These are phyloP conservation scores for Emericellopsis terricola DNA, from an alignment of 495 filamentous ascomycete genomes.

Conservation along the genomic window DNA sequence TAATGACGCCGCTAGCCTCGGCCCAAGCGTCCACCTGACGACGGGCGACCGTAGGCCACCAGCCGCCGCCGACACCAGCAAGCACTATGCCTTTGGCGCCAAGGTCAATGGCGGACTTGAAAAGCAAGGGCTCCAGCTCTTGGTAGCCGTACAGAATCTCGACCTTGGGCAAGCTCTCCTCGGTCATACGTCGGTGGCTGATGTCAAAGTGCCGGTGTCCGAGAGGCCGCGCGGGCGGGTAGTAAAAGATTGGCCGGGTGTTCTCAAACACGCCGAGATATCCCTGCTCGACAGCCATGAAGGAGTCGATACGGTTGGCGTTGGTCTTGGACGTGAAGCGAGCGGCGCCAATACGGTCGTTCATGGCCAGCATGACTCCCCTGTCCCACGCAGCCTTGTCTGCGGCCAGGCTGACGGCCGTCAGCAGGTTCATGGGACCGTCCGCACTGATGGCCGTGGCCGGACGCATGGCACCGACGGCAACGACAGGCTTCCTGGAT, in stretches of 20 bases:
- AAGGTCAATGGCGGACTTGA: slow-evolving; percentile 17
- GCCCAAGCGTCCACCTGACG: not conserved
- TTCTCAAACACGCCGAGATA: slow-evolving; percentile 27
- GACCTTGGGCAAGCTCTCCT: slow-evolving; percentile 20
- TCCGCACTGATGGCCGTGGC: slow-evolving; percentile 31
- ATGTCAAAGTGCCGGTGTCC: slow-evolving; percentile 21
- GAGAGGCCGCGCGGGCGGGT: slow-evolving; percentile 15
- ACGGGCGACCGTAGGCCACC: slow-evolving; percentile 6
- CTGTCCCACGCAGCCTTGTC: slow-evolving; percentile 14
- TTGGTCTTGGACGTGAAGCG: slow-evolving; percentile 33
- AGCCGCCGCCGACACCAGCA: slow-evolving; percentile 16
- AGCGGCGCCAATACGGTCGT: slow-evolving; percentile 29
- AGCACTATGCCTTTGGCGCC: slow-evolving; percentile 27
- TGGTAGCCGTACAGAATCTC: slow-evolving; percentile 25
- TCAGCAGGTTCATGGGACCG: slow-evolving; percentile 30
- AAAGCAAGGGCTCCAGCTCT: slow-evolving; percentile 11
- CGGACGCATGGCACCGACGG: slow-evolving; percentile 31
- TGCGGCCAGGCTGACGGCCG: slow-evolving; percentile 27
- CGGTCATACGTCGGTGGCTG: slow-evolving; percentile 2
- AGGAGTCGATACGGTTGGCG: slow-evolving; percentile 32
- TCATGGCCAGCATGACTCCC: slow-evolving; percentile 29
- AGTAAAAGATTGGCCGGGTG: slow-evolving; percentile 27
- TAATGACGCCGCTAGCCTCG: not conserved
- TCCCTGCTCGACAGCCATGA: slow-evolving; percentile 26
- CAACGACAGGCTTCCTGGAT: slow-evolving; percentile 27